These are phyloP conservation scores for Hypholoma sublateritium DNA, from an alignment of 768 basidiomycete genomes.

Conservation along the genomic window DNA sequence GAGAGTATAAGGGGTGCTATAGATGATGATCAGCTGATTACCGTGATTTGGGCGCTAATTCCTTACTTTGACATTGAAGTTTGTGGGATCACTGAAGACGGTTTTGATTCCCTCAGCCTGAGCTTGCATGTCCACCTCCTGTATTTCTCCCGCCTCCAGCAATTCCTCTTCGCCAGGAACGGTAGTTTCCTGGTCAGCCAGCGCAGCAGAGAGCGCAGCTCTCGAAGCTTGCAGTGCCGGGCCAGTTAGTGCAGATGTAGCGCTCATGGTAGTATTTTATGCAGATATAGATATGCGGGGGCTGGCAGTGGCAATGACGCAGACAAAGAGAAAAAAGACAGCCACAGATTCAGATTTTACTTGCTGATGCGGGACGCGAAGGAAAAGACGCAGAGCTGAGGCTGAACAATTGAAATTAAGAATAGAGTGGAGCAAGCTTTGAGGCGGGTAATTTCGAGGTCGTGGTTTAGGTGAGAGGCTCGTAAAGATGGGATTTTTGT, in stretches of 20 bases:
- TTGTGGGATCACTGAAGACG: constrained; percentile 88
- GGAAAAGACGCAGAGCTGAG: constrained; percentile 10
- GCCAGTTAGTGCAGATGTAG: constrained; percentile 56
- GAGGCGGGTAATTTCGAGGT: constrained; percentile 12
- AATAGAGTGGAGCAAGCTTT: constrained; percentile 5
- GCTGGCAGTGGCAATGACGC: background rate
- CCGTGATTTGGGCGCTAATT: background rate
- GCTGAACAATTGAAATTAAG: constrained; percentile 17
- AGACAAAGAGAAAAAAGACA: constrained; percentile 11
- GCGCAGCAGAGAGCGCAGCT: constrained; percentile 73
- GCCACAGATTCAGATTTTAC: constrained; percentile 3
- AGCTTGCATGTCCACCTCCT: constrained; percentile 82
- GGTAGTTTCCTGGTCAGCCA: constrained; percentile 39
- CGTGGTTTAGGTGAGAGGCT: constrained; percentile 26
- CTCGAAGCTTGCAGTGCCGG: constrained; percentile 77
- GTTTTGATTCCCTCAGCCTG: constrained; percentile 86
- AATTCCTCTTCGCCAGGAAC: constrained; percentile 31
- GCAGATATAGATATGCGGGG: constrained; percentile 14
- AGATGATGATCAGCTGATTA: background rate
- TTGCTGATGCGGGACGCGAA: constrained; percentile 1
- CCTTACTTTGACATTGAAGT: constrained; percentile 94
- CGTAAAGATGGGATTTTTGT: constrained; percentile 21
- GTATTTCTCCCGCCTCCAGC: constrained; percentile 80
- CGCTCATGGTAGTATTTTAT: constrained; percentile 28
- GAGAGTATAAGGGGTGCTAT: constrained; percentile 90